A percentile compares a stretch with the other conserved stretches of the same genome.
Conservation (phyloP, 129 eudicot genomes). For the Chrysanthemum lavandulifolium region DNA sequence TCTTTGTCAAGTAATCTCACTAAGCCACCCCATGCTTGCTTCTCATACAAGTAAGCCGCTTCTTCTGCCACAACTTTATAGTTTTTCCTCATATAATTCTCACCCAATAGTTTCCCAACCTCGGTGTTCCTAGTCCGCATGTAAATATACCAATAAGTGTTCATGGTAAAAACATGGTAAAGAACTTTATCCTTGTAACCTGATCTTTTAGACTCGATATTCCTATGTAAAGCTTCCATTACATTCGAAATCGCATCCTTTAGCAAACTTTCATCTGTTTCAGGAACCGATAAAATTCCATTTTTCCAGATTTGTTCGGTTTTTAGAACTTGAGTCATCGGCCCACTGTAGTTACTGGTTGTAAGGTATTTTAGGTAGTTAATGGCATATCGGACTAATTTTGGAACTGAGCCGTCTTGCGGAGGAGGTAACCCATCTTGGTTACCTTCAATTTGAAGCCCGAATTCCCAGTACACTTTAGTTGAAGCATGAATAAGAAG, state of each 20-base stretch:
- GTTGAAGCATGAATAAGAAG: conserved; percentile 70
- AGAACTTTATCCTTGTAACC: conserved; percentile 71
- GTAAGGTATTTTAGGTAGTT: conserved; percentile 73
- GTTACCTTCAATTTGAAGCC: conserved; percentile 72
- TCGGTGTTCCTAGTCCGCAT: conserved; percentile 68
- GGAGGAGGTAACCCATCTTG: conserved; percentile 78
- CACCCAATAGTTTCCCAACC: conserved; percentile 65
- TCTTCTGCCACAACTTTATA: conserved; percentile 75
- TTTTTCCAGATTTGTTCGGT: conserved; percentile 72
- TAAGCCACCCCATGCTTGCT: conserved; percentile 76
- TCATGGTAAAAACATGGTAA: conserved; percentile 62
- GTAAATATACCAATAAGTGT: conserved; percentile 82
- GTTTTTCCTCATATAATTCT: conserved; percentile 63
- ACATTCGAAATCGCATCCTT: conserved; percentile 60
- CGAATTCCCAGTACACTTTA: conserved; percentile 76
- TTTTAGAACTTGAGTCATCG: conserved; percentile 67
- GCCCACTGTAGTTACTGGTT: conserved; percentile 41
- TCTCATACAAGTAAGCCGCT: conserved; percentile 80
- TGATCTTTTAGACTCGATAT: conserved; percentile 49
- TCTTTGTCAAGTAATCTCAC: conserved; percentile 60
- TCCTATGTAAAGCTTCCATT: conserved; percentile 68
- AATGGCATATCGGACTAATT: conserved; percentile 62
- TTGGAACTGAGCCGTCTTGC: conserved; percentile 73
- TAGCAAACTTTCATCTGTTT: conserved; percentile 49
- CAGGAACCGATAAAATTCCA: conserved; percentile 44